Base-by-base conservation (phyloP, 2,329 filamentous ascomycete genomes). In the Colletotrichum paranaense region DNA sequence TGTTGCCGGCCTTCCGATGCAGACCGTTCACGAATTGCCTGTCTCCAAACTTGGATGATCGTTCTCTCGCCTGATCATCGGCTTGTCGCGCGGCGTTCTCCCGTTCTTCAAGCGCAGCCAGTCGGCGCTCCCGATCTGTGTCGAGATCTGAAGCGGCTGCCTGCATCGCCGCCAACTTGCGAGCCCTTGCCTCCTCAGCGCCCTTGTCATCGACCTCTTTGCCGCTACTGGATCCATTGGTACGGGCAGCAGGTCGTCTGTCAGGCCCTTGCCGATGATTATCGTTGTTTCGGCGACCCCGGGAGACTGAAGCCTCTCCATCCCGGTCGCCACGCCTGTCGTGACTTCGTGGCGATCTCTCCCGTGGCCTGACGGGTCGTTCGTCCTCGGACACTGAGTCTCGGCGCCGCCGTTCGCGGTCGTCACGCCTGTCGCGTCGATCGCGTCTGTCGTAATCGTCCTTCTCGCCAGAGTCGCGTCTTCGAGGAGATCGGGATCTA, bases 81-180 rank as follows among this genome's bases (percentile, higher is more conserved):
- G 90, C 89, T 73, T 94, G 91, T 14, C 88, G 87, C 57, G 91
- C 89, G 22, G 85, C 85, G 62, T 89, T 87, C 76, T 97, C 94
- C 73, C 87, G 87, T 75, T 90, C 89, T 28, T 90, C 91, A 22
- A 95, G 84, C 1, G 90, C 90, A 0, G 90, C 89, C 11, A 97
- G 84, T 28, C 94, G 89, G 72, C 89, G 87, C 75, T 90, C 89
- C 38, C 95, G 91, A 76, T 93, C 91, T n/a, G 86, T 80, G 77
- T 96, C 93, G 60, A 97, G 85, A 12, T 92, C 90, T 1, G 87
- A 88, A 5, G 93, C 93, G 32, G 91, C 92, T 22, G 88, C 88
- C 80, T 94, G 92, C 93, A 95, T 95, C 9, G 91, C 92, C 19
- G 91, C 92, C 22, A 95, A 83, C 79, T 91, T 94, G 28, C 88